Evolutionary conservation across 257 asterid species (phyloP).

Genomic region (Forsythia viridissima): DNA sequence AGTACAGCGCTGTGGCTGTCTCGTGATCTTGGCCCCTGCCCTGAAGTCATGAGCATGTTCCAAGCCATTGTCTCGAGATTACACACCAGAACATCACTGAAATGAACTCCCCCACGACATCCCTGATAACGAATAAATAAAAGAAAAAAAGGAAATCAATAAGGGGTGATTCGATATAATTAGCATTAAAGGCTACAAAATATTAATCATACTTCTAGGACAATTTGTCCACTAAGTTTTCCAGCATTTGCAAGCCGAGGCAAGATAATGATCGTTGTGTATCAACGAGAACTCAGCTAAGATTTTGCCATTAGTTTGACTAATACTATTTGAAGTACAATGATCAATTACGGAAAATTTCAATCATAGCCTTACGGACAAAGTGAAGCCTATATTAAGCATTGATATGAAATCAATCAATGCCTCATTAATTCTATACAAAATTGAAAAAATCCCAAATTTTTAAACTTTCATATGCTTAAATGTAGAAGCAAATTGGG

Average conservation of each 20-base stretch:
- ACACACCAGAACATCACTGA: constrained; percentile 78
- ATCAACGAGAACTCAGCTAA: too few relatives aligned
- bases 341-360: neutral
- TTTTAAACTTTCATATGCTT: neutral
- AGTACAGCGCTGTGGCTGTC: constrained; percentile 85
- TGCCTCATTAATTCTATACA: neutral
- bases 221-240: too few relatives aligned
- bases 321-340: neutral
- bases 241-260: too few relatives aligned
- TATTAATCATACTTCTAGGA: too few relatives aligned
- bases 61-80: constrained; percentile 71
- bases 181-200: neutral
- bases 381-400: neutral
- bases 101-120: constrained; percentile 91
- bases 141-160: neutral
- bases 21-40: constrained; percentile 84
- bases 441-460: neutral
- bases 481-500: neutral
- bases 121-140: constrained; percentile 44
- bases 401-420: neutral
- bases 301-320: too few relatives aligned
- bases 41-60: constrained; percentile 68
- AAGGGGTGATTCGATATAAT: neutral
- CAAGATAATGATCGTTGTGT: too few relatives aligned
- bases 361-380: neutral